phyloP scores from a whole-genome alignment of 2,329 filamentous ascomycete species.

The Atkinsonella hypoxylon region DNA sequence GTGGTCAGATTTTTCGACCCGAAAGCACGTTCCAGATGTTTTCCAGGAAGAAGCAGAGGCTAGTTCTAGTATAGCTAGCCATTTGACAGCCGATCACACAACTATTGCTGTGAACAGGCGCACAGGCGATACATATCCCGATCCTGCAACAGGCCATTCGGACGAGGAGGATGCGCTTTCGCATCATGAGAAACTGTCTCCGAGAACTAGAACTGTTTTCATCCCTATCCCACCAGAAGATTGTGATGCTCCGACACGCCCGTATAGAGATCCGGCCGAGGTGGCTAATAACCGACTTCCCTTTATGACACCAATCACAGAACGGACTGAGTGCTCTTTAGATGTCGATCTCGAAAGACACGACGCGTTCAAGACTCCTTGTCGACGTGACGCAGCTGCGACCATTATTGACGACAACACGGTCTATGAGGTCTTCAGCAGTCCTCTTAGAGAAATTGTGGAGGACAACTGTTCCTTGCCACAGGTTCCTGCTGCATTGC shows the following conservation, averaged over 20 bases:
- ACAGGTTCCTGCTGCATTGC: slow-evolving; percentile 39
- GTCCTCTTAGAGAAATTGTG: slow-evolving; percentile 58
- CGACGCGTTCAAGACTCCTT: slow-evolving; percentile 67
- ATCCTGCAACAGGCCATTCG: slow-evolving; percentile 21
- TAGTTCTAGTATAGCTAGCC: slow-evolving; percentile 17
- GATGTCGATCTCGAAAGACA: slow-evolving; percentile 49
- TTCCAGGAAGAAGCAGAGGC: slow-evolving; percentile 20
- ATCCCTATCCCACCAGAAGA: slow-evolving; percentile 76
- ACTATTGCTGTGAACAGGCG: not conserved
- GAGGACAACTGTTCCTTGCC: slow-evolving; percentile 36
- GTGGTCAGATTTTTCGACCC: slow-evolving; percentile 80
- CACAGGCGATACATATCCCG: slow-evolving; percentile 1
- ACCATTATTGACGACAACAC: slow-evolving; percentile 20
- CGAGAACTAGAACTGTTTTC: slow-evolving; percentile 52
- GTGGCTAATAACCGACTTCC: slow-evolving; percentile 83
- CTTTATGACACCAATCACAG: slow-evolving; percentile 98
- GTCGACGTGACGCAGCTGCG: slow-evolving; percentile 33
- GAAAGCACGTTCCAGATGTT: slow-evolving; percentile 52
- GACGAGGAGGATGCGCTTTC: slow-evolving; percentile 32
- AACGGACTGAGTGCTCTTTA: slow-evolving; percentile 83
- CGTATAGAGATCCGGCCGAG: slow-evolving; percentile 69
- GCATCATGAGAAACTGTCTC: slow-evolving; percentile 26
- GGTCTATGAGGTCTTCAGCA: slow-evolving; percentile 43
- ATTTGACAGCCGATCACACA: not conserved
- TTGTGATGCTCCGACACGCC: slow-evolving; percentile 66